Base-by-base conservation (phyloP, 2,329 filamentous ascomycete genomes). In the Fusarium pseudograminearum region DNA sequence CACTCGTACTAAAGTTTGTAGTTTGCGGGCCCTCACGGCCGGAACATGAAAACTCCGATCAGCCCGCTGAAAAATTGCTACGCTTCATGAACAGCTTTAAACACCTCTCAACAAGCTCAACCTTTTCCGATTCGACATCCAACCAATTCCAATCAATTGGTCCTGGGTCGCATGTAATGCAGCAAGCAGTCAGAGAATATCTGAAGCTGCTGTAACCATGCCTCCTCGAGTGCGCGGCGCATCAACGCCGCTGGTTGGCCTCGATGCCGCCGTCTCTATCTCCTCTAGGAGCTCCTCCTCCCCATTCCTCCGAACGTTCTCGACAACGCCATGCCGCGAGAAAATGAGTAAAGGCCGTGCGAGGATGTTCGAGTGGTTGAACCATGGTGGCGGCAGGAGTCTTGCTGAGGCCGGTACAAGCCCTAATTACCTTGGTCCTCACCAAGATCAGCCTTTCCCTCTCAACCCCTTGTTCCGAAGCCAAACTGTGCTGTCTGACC, bases 401-500 rank as follows among this genome's bases (percentile, higher is more conserved):
- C 47, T 79, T 12, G 65, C 72, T 7, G 71, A 76, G 64, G 65
- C 72, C 6, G 67, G 68, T 30, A 68, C 61, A 20, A 70, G 73
- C 5, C 77, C 80, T 3, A 77, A 76, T 55, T 84, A 85, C 67
- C 71, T 86, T 3, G 76, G 78, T 15, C 73, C 73, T 40, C 68
- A 73, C 69, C 76, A 71, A 50, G 74, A 84, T 78, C 79, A 81
- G 64, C 93, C 93, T 0, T 97, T 96, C 70, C 93, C 93, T 1
- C 77, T 88, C 51, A 97, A 97, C 78, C 82, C 81, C 7, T 77
- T 85, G 26, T 98, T 95, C 80, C 80, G 84, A 68, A 93, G 90
- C 74, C 85, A 92, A 78, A 82, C 86, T 6, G 91, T 97, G 24
- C 83, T 98, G 69, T 90, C 90, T 67, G 92, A 97, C 73, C 81